Percentiles rank a stretch among this genome's conserved stretches.
phyloP scores from a whole-genome alignment of 2,329 filamentous ascomycete genomes.

The Penicillium sp. region DNA sequence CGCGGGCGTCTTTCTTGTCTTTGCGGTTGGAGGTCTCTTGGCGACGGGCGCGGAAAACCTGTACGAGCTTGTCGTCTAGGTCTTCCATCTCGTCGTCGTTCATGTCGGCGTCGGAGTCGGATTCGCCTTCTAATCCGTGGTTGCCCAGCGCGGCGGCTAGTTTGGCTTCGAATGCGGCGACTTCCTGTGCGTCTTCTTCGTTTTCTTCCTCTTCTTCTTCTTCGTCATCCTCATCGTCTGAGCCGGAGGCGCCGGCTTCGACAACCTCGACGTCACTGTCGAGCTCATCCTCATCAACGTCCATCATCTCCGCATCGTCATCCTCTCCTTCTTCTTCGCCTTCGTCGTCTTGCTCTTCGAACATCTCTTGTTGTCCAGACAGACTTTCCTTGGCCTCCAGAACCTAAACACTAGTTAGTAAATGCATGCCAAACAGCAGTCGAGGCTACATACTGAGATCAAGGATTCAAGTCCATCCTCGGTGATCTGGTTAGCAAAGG shows the following conservation, averaged over 20 bases:
- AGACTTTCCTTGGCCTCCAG: slow-evolving; percentile 74
- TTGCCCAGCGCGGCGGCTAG: slow-evolving; percentile 75
- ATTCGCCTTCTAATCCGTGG: slow-evolving; percentile 55
- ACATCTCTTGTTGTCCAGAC: slow-evolving; percentile 80
- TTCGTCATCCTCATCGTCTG: slow-evolving; percentile 45
- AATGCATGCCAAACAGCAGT: neutral
- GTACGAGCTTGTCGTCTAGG: slow-evolving; percentile 75
- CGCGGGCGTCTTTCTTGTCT: slow-evolving; percentile 80
- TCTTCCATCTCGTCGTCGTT: slow-evolving; percentile 93
- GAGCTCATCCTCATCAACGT: slow-evolving; percentile 39
- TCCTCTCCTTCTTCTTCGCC: slow-evolving; percentile 17
- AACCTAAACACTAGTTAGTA: slow-evolving; percentile 57
- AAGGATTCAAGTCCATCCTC: slow-evolving; percentile 65
- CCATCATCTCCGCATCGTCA: slow-evolving; percentile 50
- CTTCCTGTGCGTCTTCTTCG: slow-evolving; percentile 48
- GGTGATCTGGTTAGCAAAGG: slow-evolving; percentile 73
- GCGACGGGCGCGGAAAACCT: slow-evolving; percentile 76
- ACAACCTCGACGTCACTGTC: slow-evolving; percentile 41
- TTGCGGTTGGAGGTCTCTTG: slow-evolving; percentile 70
- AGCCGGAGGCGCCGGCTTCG: slow-evolving; percentile 37
- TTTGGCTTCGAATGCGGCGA: slow-evolving; percentile 66
- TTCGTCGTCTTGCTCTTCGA: slow-evolving; percentile 64
- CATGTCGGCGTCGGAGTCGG: slow-evolving; percentile 79
- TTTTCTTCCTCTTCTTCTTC: slow-evolving; percentile 45
- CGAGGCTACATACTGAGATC: slow-evolving; percentile 40